Base-by-base conservation (phyloP, 768 basidiomycete genomes). In the Naganishia kalamii region DNA sequence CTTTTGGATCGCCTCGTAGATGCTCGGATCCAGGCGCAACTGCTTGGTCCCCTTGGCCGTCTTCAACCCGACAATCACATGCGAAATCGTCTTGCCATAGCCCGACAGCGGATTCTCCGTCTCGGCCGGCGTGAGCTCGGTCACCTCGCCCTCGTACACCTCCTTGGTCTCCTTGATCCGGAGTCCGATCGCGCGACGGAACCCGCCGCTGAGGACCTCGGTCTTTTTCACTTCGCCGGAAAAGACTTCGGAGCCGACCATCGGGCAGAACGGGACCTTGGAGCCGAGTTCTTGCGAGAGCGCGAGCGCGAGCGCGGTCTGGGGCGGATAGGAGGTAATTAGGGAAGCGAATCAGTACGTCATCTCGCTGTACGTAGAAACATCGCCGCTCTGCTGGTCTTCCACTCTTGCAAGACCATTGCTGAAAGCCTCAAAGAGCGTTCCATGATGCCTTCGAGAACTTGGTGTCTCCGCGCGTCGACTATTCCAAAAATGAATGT, bases 111-210 rank as follows among this genome's bases (percentile, higher is more conserved):
- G 96, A 79, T 98, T 98, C 78, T 98, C 94, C 15, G 94, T 85
- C 80, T 98, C 96, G 23, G 90, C 86, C 2, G 96, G 96, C 3
- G 94, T 96, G 66, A 98, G 80, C 74, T 98, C 94, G 10, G 94
- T 98, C 19, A 99, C 89, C 80, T 99, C 94, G 66, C 96, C 94
- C 78, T 98, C 94, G 78, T 93, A 98, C 7, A 98, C 92, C 74
- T 96, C 92, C 77, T 99, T 98, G 6, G 93, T 97, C 79, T 98
- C 96, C 79, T 98, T 98, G 82, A 98, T 96, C 76, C 94, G 86
- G 40, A 98, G 84, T 92, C 93, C 94, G 67, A 99, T 99, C 13
- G 96, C 93, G 70, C 96, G 81, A 65, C 94, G 83, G 79, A 98
- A 98, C 40, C 87, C 85, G 78, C 97, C 94, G 51, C 92, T 91